Percentiles rank a stretch among this genome's conserved stretches.
Conservation (phyloP, 139 green algal genomes). For the Coelastrella sp. region DNA sequence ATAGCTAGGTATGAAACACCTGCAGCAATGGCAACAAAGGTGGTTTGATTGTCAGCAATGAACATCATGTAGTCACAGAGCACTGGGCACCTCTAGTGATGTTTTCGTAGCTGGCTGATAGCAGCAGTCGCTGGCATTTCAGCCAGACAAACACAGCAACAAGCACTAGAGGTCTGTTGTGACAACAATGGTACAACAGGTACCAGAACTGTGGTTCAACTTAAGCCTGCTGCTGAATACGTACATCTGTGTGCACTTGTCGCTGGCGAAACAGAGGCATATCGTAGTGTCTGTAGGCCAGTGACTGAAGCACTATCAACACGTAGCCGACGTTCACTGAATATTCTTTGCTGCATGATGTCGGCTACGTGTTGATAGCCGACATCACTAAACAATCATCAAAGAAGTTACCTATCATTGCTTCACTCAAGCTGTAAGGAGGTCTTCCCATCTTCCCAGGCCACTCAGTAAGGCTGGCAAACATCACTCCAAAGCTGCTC, state of each 20-base stretch:
- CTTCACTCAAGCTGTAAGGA: constrained; percentile 42
- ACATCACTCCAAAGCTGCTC: constrained; percentile 25
- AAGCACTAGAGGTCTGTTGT: not conserved
- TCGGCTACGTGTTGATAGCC: not conserved
- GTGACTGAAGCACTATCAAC: not conserved
- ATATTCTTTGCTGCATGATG: no score
- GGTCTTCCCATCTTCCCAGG: constrained; percentile 7
- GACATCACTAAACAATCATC: not conserved
- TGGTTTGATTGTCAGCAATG: not conserved
- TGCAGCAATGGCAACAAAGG: not conserved
- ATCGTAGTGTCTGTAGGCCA: no score
- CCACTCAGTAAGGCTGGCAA: constrained; percentile 35
- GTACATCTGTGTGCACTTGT: not conserved
- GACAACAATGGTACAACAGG: not conserved
- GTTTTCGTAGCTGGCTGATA: no score
- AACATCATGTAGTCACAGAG: no score
- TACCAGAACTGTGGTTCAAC: not conserved
- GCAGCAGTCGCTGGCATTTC: no score
- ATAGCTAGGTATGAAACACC: constrained; percentile 41
- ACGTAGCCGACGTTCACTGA: no score
- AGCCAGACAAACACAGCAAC: no score
- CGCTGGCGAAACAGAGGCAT: no score
- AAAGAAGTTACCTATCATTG: constrained; percentile 15
- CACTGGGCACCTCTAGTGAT: no score
- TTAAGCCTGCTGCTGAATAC: not conserved